Base-by-base conservation (phyloP, 1,284 basidiomycete genomes). In the Puccinia hordei region DNA sequence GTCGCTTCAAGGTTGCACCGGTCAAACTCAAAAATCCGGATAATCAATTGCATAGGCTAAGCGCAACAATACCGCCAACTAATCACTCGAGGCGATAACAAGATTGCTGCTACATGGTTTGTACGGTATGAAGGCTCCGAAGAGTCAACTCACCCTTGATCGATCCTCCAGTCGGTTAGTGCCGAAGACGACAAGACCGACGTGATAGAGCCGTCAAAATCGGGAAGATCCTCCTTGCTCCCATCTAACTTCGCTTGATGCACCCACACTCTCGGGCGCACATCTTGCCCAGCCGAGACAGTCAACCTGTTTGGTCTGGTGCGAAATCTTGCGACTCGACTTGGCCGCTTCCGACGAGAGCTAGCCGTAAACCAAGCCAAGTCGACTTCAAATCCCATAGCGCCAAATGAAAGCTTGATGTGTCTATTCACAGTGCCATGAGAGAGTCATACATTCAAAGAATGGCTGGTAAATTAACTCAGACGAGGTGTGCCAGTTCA, bases 1-100 rank as follows among this genome's bases (percentile, higher is more conserved):
- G 41, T 66, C 63, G 63, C 63, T 66, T 66, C 63, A 35, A 17
- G 46, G 63, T n/a, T 44, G n/a, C n/a, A 12, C 44, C 63, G 9
- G 53, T 46, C 63, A 44, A 13, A 13, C 9, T 46, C 61, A 59
- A 12, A 63, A 22, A 66, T 66, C 22, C 22, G 35, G 30, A 33
- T 33, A 0, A 10, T 33, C 33, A 30, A 33, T 12, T 35, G 35
- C 38, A 49, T 49, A 49, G 41, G 41, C n/a, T 66, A 41, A 65
- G 61, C 61, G 61, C 33, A 65, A 41, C 33, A 65, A 27, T 17
- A 22, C 63, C 63, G 41, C 17, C 41, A 44, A 8, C 22, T 27
- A 24, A 44, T 24, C 41, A 46, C 38, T 66, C 63, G 63, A 44
- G 38, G 46, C 63, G 63, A 66, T 19, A n/a, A 35, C 63, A 24